phyloP scores from a whole-genome alignment of 1,284 basidiomycete genomes.

The Vanrija sp. region DNA sequence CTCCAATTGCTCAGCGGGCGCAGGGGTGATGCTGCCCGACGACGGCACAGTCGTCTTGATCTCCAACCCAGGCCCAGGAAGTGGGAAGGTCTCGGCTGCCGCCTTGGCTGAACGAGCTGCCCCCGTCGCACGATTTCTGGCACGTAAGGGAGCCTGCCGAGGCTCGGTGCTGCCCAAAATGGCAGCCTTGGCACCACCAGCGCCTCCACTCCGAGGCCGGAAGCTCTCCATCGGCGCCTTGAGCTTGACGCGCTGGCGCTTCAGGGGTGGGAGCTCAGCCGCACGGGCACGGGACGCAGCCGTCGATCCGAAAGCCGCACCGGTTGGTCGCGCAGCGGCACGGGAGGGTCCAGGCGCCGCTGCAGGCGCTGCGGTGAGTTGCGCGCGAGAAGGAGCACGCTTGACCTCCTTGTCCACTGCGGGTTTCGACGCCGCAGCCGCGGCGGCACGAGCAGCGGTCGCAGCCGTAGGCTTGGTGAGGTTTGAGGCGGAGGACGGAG shows the following conservation, averaged over 20 bases:
- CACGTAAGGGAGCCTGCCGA: no score
- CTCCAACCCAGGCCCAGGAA: conserved; percentile 6
- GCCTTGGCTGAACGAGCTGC: neutral
- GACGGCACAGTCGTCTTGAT: neutral
- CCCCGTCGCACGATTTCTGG: no score
- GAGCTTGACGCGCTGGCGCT: conserved; percentile 34
- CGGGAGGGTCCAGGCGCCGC: neutral
- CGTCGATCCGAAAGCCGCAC: conserved; percentile 4
- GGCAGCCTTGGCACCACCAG: conserved; percentile 2
- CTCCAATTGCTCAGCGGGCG: neutral
- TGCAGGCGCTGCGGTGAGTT: neutral
- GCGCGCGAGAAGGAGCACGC: neutral
- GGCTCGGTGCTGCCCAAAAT: no score
- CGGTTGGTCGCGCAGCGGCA: neutral
- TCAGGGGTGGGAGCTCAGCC: conserved; percentile 23
- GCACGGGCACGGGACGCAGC: conserved; percentile 17
- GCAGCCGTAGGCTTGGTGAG: conserved; percentile 19
- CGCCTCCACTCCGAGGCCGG: conserved; percentile 17
- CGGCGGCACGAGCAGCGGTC: conserved; percentile 14
- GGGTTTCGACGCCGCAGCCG: neutral
- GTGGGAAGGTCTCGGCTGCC: conserved; percentile 10
- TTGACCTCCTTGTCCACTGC: conserved; percentile 2
- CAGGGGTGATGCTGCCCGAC: neutral
- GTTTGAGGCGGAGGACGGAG: neutral
- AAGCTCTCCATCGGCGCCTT: conserved; percentile 43